Base-by-base conservation (phyloP, 129 eudicot species). In the Flaveria linearis region DNA sequence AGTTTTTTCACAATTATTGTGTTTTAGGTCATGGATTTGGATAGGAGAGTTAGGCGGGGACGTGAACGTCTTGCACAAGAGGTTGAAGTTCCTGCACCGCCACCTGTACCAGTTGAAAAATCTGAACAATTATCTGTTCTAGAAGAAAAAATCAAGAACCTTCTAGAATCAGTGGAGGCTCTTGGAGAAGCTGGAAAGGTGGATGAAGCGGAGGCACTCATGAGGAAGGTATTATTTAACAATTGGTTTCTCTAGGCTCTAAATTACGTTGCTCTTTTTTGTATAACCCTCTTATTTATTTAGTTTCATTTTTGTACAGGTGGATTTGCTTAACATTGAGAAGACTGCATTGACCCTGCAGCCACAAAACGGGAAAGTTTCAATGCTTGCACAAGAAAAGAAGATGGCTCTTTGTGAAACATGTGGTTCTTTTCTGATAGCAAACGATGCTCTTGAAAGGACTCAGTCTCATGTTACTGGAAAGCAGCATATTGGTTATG, bases 151-250 rank as follows among this genome's bases (percentile, higher is more conserved):
- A 94, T 94, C 50, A 94, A 91, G 88, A 94, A 89, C 79, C 88
- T 94, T 51, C 84, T 94, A 68, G 97, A 94, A 72, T 96, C 93
- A 71, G 99, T 89, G 68, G 99, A 94, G 86, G 83, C 96, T 17
- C 93, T 91, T 78, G 99, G 99, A 68, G 99, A 94, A 89, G 96
- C 88, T 51, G 97, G 98, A 68, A 94, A 91, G 81, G 97, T 94
- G 66, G 98, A 94, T 84, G 98, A 94, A 87, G 98, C 98, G 9
- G 98, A 91, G 80, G 98, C 98, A 64, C 98, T 94, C 11, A 94
- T 94, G 97, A 87, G 96, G 82, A 94, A 94, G 97, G 98, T 93
- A 70, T 23, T 60, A 12, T 8, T 8, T 39, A 56, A 14, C 70
- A 76, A 71, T 69, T 41, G n/a, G 69, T 63, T 57, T 47, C 15